These are phyloP conservation scores for Plasmopara viticola DNA, from an alignment of 352 stramenopile genomes.

Conservation along the genomic window DNA sequence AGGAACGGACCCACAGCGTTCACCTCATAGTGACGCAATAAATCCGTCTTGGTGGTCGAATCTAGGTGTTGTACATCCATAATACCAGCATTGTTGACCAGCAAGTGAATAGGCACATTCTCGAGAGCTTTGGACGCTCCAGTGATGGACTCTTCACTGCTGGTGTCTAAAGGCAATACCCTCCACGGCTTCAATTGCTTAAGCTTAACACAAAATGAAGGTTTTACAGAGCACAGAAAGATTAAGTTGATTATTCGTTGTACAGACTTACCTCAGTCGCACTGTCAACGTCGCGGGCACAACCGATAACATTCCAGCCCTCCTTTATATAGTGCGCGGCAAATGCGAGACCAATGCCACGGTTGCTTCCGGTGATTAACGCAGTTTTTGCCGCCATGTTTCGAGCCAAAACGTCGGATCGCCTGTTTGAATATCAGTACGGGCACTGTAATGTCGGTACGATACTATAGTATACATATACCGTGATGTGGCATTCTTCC, in stretches of 20 bases:
- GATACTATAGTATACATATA: too few species aligned
- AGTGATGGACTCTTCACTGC: conserved; percentile 34
- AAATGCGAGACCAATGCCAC: conserved; percentile 28
- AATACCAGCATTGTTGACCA: conserved; percentile 64
- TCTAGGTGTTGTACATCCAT: conserved; percentile 28
- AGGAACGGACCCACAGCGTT: conserved; percentile 59
- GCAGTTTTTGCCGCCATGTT: conserved; percentile 30
- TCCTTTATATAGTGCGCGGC: conserved; percentile 21
- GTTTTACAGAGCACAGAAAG: neutral
- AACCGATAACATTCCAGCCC: conserved; percentile 29
- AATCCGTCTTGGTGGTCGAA: conserved; percentile 36
- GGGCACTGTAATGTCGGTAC: too few species aligned
- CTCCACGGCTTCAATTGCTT: conserved; percentile 22
- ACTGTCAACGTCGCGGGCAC: conserved; percentile 17
- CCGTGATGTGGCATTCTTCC: too few species aligned
- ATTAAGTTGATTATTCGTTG: neutral
- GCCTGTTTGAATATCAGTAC: too few species aligned
- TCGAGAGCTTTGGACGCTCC: conserved; percentile 29
- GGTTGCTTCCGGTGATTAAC: conserved; percentile 26
- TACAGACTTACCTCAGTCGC: conserved; percentile 13
- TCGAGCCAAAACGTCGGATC: neutral
- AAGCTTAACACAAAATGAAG: conserved; percentile 13
- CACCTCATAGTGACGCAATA: conserved; percentile 57
- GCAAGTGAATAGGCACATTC: conserved; percentile 40
- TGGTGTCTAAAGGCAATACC: conserved; percentile 29